Evolutionary conservation across 495 filamentous ascomycete genomes (phyloP).

Genomic region (Xylaria curta): DNA sequence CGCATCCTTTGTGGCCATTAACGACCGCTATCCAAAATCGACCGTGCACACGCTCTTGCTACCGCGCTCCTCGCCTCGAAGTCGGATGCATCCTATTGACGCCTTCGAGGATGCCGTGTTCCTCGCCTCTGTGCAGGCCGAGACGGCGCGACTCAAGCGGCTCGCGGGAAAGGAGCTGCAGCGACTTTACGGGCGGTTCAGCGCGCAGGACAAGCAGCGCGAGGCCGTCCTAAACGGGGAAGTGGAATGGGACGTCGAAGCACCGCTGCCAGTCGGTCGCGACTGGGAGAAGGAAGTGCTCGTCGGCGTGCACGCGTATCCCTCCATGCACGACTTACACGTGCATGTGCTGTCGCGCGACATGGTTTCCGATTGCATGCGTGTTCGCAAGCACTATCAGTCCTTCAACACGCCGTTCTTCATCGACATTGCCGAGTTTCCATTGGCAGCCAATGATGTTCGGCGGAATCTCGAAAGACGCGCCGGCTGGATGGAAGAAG

Average conservation of each 20-base stretch:
- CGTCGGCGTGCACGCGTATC: constrained; percentile 81
- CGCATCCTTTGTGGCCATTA: constrained; percentile 76
- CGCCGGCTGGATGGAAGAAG: constrained; percentile 63
- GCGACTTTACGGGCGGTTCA: constrained; percentile 70
- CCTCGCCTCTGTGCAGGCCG: constrained; percentile 65
- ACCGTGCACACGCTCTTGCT: constrained; percentile 85
- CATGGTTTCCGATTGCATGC: constrained; percentile 69
- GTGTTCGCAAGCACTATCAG: constrained; percentile 89
- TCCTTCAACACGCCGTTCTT: constrained; percentile 91
- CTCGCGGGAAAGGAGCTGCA: constrained; percentile 78
- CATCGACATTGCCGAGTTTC: constrained; percentile 79
- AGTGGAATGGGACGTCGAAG: constrained; percentile 46
- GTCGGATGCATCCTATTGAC: constrained; percentile 74
- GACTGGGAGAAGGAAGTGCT: constrained; percentile 81
- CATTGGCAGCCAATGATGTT: constrained; percentile 66
- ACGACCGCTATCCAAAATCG: constrained; percentile 86
- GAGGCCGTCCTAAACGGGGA: constrained; percentile 64
- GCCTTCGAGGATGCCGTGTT: constrained; percentile 77
- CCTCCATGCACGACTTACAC: constrained; percentile 93
- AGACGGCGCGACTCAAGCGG: constrained; percentile 64
- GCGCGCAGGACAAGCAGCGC: constrained; percentile 63
- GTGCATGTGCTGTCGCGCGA: constrained; percentile 85
- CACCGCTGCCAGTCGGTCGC: constrained; percentile 68
- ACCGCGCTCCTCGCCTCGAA: constrained; percentile 73
- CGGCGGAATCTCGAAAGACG: constrained; percentile 57